Evolutionary conservation across 2,329 filamentous ascomycete genomes (phyloP).

Genomic region (Trichoderma koningii): DNA sequence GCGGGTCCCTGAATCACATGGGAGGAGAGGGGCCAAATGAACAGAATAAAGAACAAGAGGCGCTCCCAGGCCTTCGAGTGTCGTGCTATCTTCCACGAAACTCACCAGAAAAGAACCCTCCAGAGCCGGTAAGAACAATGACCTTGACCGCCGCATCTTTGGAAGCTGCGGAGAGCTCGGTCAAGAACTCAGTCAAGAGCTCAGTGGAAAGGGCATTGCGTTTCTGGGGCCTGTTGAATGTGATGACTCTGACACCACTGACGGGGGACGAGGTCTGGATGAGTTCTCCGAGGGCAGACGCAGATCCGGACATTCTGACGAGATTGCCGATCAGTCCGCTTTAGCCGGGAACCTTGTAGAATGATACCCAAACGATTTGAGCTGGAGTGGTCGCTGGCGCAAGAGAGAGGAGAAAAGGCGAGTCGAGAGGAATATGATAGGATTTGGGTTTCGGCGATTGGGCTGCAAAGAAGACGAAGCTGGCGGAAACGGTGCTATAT

Average conservation of each 20-base stretch:
- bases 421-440: conserved; percentile 14
- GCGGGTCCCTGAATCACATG: conserved; percentile 13
- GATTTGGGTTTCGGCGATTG: conserved; percentile 13
- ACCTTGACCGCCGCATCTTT: conserved; percentile 36
- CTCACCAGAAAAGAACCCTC: conserved; percentile 33
- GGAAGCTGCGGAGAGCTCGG: conserved; percentile 33
- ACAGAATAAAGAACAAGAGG: conserved; percentile 1
- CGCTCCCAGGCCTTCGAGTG: neutral
- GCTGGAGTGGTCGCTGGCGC: conserved; percentile 1
- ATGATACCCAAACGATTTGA: neutral
- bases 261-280: conserved; percentile 31
- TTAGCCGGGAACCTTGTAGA: conserved; percentile 13
- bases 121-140: conserved; percentile 44
- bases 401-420: conserved; percentile 15
- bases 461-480: conserved; percentile 5
- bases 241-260: conserved; percentile 49
- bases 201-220: conserved; percentile 59
- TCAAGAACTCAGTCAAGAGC: conserved; percentile 51
- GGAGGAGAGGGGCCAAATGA: conserved; percentile 35
- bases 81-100: neutral
- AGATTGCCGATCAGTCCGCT: conserved; percentile 15
- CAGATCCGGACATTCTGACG: conserved; percentile 28
- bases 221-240: conserved; percentile 57
- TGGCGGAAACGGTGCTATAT: conserved; percentile 23
- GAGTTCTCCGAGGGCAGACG: conserved; percentile 27